Base-by-base conservation (phyloP, 352 stramenopile species). In the Phytophthora pinifolia region DNA sequence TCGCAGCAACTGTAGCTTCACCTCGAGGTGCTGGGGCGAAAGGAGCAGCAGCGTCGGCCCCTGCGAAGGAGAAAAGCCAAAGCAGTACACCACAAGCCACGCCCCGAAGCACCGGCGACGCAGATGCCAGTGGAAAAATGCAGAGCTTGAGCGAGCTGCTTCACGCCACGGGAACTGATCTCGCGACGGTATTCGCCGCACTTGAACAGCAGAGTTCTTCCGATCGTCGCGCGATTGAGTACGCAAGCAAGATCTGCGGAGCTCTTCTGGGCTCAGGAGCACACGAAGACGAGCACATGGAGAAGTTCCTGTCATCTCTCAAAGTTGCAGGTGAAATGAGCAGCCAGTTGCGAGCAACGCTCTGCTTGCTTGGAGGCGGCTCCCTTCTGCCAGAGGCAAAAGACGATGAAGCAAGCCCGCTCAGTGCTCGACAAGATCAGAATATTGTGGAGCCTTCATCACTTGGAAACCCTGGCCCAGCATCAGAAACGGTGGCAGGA, bases 311-410 rank as follows among this genome's bases (percentile, higher is more conserved):
- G 13, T 54, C 48, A 8, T 62, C 72, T 3, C n/a, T 80, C n/a
- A 89, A 86, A 37, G 38, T 89, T 1, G 31, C 46, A 6, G 75
- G 76, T 3, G 53, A 36, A 4, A 54, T 72, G 9, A 81, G 76
- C 45, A 55, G 49, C 6, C 48, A 68, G 8, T 86, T 86, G 46
- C 76, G 76, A 42, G 33, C 17, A 6, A 60, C 49, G 2, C 32
- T 88, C 3, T 42, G 6, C 17, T 44, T 38, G 18, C 29, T 74
- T 30, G 77, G 76, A 14, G 67, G 70, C 2, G 60, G 42, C 4
- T 15, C 64, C 1, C 42, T 87, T 38, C 38, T 88, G 15, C 64
- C 55, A 22, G 69, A 75, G 12, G n/a, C 50, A 6, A 39, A 30
- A 15, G 39, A 46, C 5, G 34, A 41, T 41, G 53, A 49, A 39